Base-by-base conservation (phyloP, 2,329 filamentous ascomycete species). In the Phaeophleospora eucalypticola region DNA sequence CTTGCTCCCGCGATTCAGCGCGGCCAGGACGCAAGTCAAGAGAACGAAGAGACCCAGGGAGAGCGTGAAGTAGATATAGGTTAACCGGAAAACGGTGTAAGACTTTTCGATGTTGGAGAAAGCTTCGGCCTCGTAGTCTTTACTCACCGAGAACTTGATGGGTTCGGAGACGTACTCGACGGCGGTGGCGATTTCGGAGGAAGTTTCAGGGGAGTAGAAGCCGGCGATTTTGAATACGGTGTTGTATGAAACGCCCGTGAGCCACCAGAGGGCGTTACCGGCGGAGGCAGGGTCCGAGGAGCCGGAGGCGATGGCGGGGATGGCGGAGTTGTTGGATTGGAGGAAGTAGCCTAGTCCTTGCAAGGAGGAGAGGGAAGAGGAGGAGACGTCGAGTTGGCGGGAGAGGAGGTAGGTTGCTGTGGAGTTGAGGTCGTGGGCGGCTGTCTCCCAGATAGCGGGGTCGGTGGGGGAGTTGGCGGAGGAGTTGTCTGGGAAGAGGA, bases 21-120 rank as follows among this genome's bases (percentile, higher is more conserved):
- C 35, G 7, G 61, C 60, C 1, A 68, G 52, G 1, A 60, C 55
- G 17, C 66, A 53, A 45, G 57, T 59, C 14, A 64, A 52, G 17
- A 68, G 53, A 9, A 60, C 33, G 2, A 60, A 56, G 3, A 53
- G 54, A 2, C 58, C 60, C 41, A 60, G 56, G 10, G 57, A 37
- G 18, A 64, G 48, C 39, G 60, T 64, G 18, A 64, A 58, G 40
- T 60, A 63, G 1, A 48, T 38, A 18, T 55, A 56, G 0, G 66
- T 61, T 10, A 69, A 43, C 4, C 59, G 50, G 33, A 52, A 54
- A 4, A 58, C 49, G 1, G 27, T 34, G 24, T 20, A 49, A 2
- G 40, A 19, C 18, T 46, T 44, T 3, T 29, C 41, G 24, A 47
- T 29, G 6, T 37, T 20, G 29, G 33, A 29, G 46, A 46, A 48